Evolutionary conservation across 257 asterid genomes (phyloP).

Genomic region (Nicotiana tabacum): DNA sequence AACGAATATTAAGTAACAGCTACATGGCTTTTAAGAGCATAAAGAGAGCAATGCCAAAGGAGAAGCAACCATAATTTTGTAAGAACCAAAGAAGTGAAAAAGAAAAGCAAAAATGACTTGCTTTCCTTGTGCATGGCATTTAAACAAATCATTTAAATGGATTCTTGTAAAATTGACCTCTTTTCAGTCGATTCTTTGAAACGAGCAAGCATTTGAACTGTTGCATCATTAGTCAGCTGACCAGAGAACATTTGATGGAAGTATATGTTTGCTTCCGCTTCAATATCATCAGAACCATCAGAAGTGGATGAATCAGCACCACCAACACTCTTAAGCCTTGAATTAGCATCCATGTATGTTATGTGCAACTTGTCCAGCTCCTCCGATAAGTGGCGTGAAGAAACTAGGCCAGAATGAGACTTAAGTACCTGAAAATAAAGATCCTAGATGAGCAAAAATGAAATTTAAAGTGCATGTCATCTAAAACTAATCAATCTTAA

Average conservation of each 20-base stretch:
- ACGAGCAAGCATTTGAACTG: constrained; percentile 78
- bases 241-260: constrained; percentile 91
- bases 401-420: constrained; percentile 54
- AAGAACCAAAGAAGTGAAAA: background rate
- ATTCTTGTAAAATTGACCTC: constrained; percentile 38
- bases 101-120: background rate
- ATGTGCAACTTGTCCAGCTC: constrained; percentile 68
- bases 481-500: background rate
- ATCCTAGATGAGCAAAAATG: background rate
- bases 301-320: constrained; percentile 46
- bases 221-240: constrained; percentile 58
- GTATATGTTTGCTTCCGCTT: constrained; percentile 70
- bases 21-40: background rate
- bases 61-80: background rate
- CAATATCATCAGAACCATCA: constrained; percentile 76
- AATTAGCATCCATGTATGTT: constrained; percentile 43
- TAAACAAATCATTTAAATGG: background rate
- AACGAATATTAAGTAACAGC: background rate
- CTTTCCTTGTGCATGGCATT: background rate
- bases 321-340: constrained; percentile 45
- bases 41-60: background rate
- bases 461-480: constrained; percentile 1
- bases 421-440: constrained; percentile 65
- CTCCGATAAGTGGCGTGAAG: constrained; percentile 57
- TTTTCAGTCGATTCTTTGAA: constrained; percentile 75